Evolutionary conservation across 108 stramenopile genomes (phyloP), one percentile per base, ranked within the genome.

Genomic region (Thalassiosira profunda): DNA sequence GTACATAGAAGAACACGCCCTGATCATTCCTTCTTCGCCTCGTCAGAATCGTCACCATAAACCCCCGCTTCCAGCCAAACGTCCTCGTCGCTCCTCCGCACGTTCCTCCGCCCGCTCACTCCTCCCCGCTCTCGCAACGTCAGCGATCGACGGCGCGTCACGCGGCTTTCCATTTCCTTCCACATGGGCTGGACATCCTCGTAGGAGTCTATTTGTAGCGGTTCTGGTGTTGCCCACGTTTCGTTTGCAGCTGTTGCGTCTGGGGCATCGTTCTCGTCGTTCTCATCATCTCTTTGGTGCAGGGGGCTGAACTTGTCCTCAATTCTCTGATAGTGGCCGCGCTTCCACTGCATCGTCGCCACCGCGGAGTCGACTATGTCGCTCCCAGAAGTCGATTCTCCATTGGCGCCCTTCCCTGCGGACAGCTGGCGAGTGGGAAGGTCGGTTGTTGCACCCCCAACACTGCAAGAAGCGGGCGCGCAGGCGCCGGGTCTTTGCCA

Each of bases 171-270:
- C 94, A 95, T 95, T 61, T 84, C 82, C 58, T 84, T 90, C 94
- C 94, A 95, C 89, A 91, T 91, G 9, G 89, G 89, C 60, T 95
- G 94, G 3, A 95, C 76, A 28, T 95, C 89, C 34, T 92, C 91
- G 25, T 95, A 88, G 5, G 51, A 61, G 37, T 79, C 77, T 54
- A 79, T 79, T 56, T 37, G 24, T 1, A 79, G 58, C 31, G 77
- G 77, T 52, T 58, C 44, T 20, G 31, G 41, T 44, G 29, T 25
- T 43, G 44, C n/a, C n/a, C n/a, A n/a, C n/a, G n/a, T n/a, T 46
- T n/a, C 47, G 20, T 30, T 28, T 46, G 15, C 47, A 20, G 25
- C 31, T 53, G 49, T 25, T 36, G 11, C 29, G 29, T 2, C 11
- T 41, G 29, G 43, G 33, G 17, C 17, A 21, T 51, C 40, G 30